Percentiles rank a stretch among this genome's conserved stretches.
These are phyloP conservation scores for Chernovozyma sophiae-reginae DNA, from an alignment of 1,139 yeast species.

Conservation along the genomic window DNA sequence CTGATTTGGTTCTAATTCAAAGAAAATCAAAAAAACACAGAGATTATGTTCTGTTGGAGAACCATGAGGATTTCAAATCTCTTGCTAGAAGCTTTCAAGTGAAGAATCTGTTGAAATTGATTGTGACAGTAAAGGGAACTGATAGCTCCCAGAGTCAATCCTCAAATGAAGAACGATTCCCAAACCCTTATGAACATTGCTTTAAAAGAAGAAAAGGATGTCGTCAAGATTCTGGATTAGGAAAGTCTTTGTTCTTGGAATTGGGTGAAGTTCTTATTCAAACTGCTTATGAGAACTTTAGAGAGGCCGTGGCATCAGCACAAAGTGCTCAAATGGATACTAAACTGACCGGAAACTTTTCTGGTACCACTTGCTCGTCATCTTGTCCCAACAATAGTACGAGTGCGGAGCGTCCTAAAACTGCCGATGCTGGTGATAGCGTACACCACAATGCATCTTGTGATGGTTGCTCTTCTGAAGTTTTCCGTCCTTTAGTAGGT, in stretches of 20 bases:
- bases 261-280: slow-evolving; percentile 24
- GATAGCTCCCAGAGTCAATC: slow-evolving; percentile 6
- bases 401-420: neutral
- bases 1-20: slow-evolving; percentile 7
- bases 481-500: slow-evolving; percentile 39
- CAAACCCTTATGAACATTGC: neutral
- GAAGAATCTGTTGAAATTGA: slow-evolving; percentile 34
- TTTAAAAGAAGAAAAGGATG: slow-evolving; percentile 1
- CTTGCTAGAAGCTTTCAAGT: slow-evolving; percentile 45
- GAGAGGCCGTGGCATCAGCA: slow-evolving; percentile 10
- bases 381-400: neutral
- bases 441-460: slow-evolving; percentile 30
- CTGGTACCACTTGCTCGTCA: neutral
- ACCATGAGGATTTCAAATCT: slow-evolving; percentile 40
- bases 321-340: neutral
- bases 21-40: slow-evolving; percentile 45
- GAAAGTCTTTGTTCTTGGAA: slow-evolving; percentile 9
- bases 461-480: slow-evolving; percentile 36
- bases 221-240: neutral
- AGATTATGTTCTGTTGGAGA: slow-evolving; percentile 36
- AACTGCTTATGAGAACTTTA: slow-evolving; percentile 21
- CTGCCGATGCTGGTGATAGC: neutral
- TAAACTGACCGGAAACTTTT: neutral
- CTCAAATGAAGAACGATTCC: neutral
- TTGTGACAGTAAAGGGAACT: slow-evolving; percentile 20